Conservation (phyloP, 306 rosid species). For the Ziziphus jujuba region DNA sequence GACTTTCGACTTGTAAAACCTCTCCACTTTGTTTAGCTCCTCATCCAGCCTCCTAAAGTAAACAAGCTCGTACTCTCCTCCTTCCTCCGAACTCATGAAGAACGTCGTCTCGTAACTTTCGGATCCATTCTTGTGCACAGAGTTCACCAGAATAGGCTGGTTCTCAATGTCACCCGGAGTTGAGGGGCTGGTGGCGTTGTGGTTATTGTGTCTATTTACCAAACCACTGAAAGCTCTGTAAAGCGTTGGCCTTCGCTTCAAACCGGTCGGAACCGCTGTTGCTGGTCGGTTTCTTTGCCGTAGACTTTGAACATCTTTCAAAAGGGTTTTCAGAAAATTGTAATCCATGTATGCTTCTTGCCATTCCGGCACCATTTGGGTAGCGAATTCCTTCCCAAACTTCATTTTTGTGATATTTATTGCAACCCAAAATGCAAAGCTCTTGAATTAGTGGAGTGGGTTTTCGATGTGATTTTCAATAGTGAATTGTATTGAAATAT, state of each 20-base stretch:
- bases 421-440: too few relatives aligned
- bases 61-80: constrained; percentile 55
- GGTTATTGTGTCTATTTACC: constrained; percentile 32
- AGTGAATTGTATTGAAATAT: too few relatives aligned
- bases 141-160: constrained; percentile 54
- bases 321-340: constrained; percentile 39
- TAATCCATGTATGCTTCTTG: constrained; percentile 72
- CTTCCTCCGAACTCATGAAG: constrained; percentile 54
- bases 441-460: too few relatives aligned
- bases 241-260: constrained; percentile 48
- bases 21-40: constrained; percentile 63
- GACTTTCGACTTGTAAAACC: constrained; percentile 45
- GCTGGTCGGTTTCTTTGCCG: constrained; percentile 26
- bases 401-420: constrained; percentile 39
- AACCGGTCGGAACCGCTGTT: constrained; percentile 19
- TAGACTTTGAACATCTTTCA: constrained; percentile 41
- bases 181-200: constrained; percentile 3
- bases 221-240: constrained; percentile 79
- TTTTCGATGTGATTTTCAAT: too few relatives aligned
- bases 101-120: constrained; percentile 49
- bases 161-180: constrained; percentile 44
- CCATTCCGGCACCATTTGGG: constrained; percentile 85
- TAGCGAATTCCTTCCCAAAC: constrained; percentile 65
- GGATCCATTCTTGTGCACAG: constrained; percentile 28
- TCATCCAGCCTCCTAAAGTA: constrained; percentile 53